Evolutionary conservation across 768 basidiomycete genomes (phyloP), one percentile per base, ranked within the genome.

Genomic region (Leccinum imitatum): DNA sequence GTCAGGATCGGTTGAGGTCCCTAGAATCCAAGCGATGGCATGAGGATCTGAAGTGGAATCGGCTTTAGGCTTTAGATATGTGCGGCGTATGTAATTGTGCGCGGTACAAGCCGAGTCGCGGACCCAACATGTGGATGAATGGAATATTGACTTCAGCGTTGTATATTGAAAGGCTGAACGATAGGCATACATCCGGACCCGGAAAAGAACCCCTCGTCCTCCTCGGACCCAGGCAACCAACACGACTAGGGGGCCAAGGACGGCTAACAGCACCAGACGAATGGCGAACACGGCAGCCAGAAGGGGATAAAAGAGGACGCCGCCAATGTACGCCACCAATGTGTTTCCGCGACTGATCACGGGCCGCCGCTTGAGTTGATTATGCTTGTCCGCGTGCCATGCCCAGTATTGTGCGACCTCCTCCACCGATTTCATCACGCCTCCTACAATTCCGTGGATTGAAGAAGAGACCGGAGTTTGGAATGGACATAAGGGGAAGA

Each of bases 11-110:
- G 55, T 67, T 9, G 68, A 68, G 4, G 54, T 68, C 21, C 64
- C 62, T 11, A 69, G 56, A 5, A 69, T 39, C 67, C 67, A 69
- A 48, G 55, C 47, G 6, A 70, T 63, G 6, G 64, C 37, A 33
- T 19, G 56, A 37, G 61, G 25, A 23, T 59, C 53, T 25, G 46
- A 47, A 27, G 27, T 13, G 14, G 19, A 27, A n/a, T 59, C n/a
- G 11, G 17, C 46, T n/a, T 11, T 17, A 14, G 52, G 58, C 14
- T 59, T 53, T 37, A 54, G 58, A 37, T 48, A 54, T 48, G 31
- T 3, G 23, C 33, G 35, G 41, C 47, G 52, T 14, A 54, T 19
- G 31, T 31, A 21, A 9, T 50, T 33, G 25, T 44, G 50, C 23
- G 58, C 11, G 19, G 21, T 21, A 25, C 50, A 15, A 41, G 35